Evolutionary conservation across 306 rosid species (phyloP), one percentile per base, ranked within the genome.

Genomic region (Castanea sativa): DNA sequence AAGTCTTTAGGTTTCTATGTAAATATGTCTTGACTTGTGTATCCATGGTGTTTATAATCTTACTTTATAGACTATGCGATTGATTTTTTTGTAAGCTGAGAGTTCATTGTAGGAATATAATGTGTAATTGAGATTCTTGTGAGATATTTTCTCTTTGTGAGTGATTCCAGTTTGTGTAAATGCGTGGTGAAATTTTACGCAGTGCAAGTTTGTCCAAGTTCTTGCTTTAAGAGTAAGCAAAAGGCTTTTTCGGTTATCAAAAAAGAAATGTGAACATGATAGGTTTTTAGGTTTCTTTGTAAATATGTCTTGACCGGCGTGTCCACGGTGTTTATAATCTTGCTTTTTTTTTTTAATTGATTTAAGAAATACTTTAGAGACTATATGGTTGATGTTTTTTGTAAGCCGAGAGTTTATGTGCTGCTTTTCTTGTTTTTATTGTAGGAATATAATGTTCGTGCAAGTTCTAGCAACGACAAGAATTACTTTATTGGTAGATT

Each of bases 391-490:
- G 2, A 21, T 52, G 23, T 29, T 51, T 74, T 19, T 45, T 38
- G 35, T 61, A n/a, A 45, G 49, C 21, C 1, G 7, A 45, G 53
- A 19, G 55, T 41, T 79, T 49, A 78, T 71, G 76, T 30, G 14
- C 2, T 75, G 52, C 43, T 32, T 60, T 16, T 52, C 72, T 30
- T 71, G 61, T 71, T 78, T 29, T 41, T 27, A 7, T 71, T 32
- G 10, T 73, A 94, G 99, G 99, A 94, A 76, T 94, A 94, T 65
- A 94, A 89, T 79, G 99, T 94, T 63, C 95, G 99, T 68, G 90
- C 94, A 20, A 90, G 95, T 85, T 80, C 95, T 49, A 74, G 81
- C 79, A 89, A 49, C 12, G 97, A 94, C 73, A 94, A 94, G 78
- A 90, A 86, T 81, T 92, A 86, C 83, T 88, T 89, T 29, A 94